A percentile compares a stretch with the other conserved stretches of the same genome.
Evolutionary conservation across 2,329 filamentous ascomycete genomes (phyloP).

Genomic region (Fusarium lyarnte): DNA sequence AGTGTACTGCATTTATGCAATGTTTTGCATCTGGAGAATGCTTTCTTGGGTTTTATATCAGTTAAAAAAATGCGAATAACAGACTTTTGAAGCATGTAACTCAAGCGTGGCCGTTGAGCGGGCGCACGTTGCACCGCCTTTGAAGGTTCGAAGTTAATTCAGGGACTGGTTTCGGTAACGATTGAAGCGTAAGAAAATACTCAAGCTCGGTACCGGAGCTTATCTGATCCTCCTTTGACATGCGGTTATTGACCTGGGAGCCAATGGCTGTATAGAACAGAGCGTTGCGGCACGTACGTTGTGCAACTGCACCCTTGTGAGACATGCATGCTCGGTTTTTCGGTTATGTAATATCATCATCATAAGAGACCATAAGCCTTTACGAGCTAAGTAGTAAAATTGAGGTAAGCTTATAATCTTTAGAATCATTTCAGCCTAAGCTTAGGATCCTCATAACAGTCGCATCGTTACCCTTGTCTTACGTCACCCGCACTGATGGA

Average conservation of each 20-base stretch:
- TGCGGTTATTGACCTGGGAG: neutral
- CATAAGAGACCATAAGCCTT: neutral
- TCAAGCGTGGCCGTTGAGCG: neutral
- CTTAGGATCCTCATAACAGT: neutral
- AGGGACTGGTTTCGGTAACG: neutral
- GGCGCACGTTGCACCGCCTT: neutral
- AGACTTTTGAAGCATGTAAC: neutral
- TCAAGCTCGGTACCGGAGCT: neutral
- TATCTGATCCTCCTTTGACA: neutral
- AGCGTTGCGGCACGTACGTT: neutral
- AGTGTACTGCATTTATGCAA: neutral
- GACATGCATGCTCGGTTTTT: neutral
- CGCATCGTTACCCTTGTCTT: neutral
- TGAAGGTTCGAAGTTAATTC: neutral
- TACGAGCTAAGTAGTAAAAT: neutral
- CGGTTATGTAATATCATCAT: neutral
- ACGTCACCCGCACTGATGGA: constrained; percentile 9
- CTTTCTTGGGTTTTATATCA: neutral
- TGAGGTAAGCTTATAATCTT: neutral
- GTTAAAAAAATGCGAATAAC: neutral
- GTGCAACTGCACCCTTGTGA: neutral
- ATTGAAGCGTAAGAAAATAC: neutral
- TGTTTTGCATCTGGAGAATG: neutral
- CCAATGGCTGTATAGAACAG: neutral
- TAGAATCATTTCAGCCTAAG: neutral